phyloP scores from a whole-genome alignment of 164 flowering plant genomes.

The Protea cynaroides region DNA sequence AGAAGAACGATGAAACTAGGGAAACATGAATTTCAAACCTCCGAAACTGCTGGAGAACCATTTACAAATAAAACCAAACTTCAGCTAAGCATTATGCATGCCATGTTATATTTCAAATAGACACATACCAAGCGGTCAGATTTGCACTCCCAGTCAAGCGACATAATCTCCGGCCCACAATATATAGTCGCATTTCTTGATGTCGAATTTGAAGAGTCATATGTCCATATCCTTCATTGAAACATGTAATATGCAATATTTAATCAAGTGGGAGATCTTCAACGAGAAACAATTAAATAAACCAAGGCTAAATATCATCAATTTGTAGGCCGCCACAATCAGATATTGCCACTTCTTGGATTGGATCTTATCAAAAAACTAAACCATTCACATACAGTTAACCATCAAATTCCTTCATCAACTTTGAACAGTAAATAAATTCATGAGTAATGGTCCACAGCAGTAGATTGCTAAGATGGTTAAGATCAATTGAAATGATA shows the following conservation, averaged over 20 bases:
- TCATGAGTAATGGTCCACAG: no score
- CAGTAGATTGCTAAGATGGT: no score
- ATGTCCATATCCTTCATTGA: conserved; percentile 80
- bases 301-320: neutral
- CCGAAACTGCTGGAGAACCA: conserved; percentile 7
- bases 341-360: no score
- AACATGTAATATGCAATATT: neutral
- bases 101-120: neutral
- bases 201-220: conserved; percentile 72
- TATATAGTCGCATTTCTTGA: conserved; percentile 96
- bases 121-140: conserved; percentile 88
- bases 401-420: no score
- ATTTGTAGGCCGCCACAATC: no score
- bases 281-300: neutral
- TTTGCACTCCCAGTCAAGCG: conserved; percentile 97
- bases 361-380: no score
- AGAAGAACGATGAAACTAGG: conserved; percentile 26
- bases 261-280: neutral
- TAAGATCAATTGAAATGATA: no score
- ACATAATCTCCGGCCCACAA: conserved; percentile 89
- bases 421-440: no score
- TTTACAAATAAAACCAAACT: conserved; percentile 3
- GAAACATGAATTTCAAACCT: conserved; percentile 4
- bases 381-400: no score
- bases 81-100: neutral